Conservation (phyloP, 345 rosid species). For the Eucalyptus erythrocorys region DNA sequence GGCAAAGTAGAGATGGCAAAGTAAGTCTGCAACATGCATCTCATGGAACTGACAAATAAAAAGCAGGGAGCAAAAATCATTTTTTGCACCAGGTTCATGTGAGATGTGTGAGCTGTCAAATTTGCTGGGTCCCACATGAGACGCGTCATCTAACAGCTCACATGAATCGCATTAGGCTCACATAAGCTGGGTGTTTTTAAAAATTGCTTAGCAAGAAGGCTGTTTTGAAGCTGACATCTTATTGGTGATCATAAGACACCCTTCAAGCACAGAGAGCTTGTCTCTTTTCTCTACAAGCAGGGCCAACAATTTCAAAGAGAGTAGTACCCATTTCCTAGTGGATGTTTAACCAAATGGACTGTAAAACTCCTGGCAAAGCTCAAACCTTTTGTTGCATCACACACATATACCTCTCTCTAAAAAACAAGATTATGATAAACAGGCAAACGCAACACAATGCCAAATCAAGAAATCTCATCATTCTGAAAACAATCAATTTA, state of each 20-base stretch:
- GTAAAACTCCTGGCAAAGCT: background rate
- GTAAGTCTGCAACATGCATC: background rate
- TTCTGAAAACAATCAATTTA: background rate
- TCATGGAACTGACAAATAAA: background rate
- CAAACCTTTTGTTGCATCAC: background rate
- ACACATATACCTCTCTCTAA: background rate
- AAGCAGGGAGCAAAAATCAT: background rate
- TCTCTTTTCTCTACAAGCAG: background rate
- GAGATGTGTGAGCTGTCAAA: background rate
- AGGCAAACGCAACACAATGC: background rate
- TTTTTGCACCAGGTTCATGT: background rate
- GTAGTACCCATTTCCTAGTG: background rate
- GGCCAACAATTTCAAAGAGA: background rate
- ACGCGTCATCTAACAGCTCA: background rate
- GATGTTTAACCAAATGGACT: background rate
- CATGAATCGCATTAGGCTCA: background rate
- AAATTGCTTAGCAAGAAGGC: background rate
- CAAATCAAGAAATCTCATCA: background rate
- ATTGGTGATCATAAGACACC: background rate
- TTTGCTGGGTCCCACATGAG: background rate
- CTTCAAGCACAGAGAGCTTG: background rate
- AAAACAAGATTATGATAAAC: background rate
- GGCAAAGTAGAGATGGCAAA: background rate
- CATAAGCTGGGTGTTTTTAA: background rate
- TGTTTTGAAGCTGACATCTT: background rate